Conservation (phyloP, 2,329 filamentous ascomycete species). For the Byssochlamys sp. region DNA sequence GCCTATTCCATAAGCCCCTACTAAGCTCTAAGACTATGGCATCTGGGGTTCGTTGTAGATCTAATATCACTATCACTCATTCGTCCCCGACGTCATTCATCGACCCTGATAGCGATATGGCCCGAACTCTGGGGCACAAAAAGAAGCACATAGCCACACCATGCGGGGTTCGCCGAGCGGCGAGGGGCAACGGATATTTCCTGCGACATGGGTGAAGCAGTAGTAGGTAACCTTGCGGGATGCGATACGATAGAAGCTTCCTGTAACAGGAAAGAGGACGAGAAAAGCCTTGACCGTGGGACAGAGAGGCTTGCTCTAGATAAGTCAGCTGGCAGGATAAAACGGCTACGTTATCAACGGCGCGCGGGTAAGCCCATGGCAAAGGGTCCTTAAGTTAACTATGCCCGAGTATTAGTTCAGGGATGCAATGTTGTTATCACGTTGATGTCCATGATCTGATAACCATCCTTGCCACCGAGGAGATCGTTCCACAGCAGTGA, state of each 20-base stretch:
- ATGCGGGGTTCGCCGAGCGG: neutral
- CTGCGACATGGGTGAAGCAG: neutral
- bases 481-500: neutral
- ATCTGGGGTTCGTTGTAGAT: no score
- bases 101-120: neutral
- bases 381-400: neutral
- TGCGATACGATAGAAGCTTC: neutral
- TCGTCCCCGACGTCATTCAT: neutral
- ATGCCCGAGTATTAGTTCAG: neutral
- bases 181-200: neutral
- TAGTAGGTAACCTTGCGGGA: neutral
- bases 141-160: no score
- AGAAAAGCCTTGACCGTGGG: neutral
- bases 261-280: neutral
- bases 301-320: neutral
- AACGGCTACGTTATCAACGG: neutral
- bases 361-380: neutral
- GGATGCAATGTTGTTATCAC: neutral
- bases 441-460: neutral
- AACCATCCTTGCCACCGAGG: neutral
- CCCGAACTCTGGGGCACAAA: neutral
- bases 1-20: no score
- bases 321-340: neutral
- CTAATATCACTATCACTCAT: neutral
- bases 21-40: no score